Evolutionary conservation across 148 eudicot genomes (phyloP).

Genomic region (Suaeda aralocaspica): DNA sequence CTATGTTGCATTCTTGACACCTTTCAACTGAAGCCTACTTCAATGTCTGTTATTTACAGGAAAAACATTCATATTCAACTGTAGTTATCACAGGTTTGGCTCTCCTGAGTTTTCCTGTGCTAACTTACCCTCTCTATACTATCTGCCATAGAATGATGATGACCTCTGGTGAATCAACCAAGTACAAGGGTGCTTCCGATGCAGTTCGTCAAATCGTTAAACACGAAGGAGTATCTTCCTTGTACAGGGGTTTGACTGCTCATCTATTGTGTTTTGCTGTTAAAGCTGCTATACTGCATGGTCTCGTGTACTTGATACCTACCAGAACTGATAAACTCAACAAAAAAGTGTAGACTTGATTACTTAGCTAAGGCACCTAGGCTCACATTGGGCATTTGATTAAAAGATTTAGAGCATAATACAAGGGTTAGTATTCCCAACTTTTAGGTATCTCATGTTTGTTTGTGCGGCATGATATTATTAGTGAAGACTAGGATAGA

Average conservation of each 20-base stretch:
- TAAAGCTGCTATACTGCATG: not conserved
- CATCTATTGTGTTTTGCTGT: not conserved
- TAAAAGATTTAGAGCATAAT: no score
- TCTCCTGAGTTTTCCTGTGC: not conserved
- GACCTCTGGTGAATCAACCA: constrained; percentile 26
- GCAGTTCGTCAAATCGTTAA: constrained; percentile 19
- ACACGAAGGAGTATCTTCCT: constrained; percentile 20
- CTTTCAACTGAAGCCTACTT: not conserved
- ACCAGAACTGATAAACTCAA: no score
- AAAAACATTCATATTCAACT: not conserved
- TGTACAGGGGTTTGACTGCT: constrained; percentile 16
- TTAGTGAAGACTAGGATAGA: no score
- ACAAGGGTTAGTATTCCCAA: no score
- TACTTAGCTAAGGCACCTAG: no score
- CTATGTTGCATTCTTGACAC: not conserved
- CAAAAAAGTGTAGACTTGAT: no score
- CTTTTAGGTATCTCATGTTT: no score
- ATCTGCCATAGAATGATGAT: constrained; percentile 32
- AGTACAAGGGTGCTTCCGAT: constrained; percentile 19
- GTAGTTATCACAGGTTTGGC: not conserved
- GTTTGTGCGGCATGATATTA: no score
- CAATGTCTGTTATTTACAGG: not conserved
- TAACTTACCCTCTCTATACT: constrained; percentile 21
- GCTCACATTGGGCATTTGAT: no score
- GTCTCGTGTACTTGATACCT: not conserved